Evolutionary conservation across 2,329 filamentous ascomycete genomes (phyloP).

Genomic region (Claviceps paspali): DNA sequence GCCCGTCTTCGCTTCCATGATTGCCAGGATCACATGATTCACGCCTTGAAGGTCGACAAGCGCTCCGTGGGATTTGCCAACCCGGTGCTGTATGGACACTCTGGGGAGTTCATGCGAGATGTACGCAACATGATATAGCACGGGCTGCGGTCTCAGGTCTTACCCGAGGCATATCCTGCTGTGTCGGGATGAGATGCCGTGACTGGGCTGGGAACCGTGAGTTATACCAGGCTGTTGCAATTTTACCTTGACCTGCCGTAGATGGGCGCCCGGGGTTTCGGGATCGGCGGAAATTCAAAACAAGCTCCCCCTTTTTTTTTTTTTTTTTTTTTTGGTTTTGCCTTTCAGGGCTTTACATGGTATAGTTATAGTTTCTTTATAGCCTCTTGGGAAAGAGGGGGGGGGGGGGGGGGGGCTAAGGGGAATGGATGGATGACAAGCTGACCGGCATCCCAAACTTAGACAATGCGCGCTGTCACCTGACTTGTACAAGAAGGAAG

Average conservation of each 20-base stretch:
- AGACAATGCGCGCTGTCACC: too few relatives aligned
- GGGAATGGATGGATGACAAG: too few relatives aligned
- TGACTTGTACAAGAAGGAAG: too few relatives aligned
- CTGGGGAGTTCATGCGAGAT: constrained; percentile 17
- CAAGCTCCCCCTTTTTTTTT: too few relatives aligned
- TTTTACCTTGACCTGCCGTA: background rate
- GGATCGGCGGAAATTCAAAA: too few relatives aligned
- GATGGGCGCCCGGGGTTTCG: too few relatives aligned
- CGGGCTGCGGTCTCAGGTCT: constrained; percentile 4
- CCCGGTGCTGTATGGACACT: constrained; percentile 38
- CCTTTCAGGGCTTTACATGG: too few relatives aligned
- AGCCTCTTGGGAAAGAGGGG: too few relatives aligned
- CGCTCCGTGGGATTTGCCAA: constrained; percentile 43
- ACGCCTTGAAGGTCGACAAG: constrained; percentile 35
- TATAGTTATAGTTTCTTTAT: too few relatives aligned
- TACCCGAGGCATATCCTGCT: constrained; percentile 1
- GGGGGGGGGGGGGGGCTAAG: too few relatives aligned
- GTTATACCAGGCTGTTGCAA: constrained; percentile 2
- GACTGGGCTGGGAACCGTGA: constrained; percentile 29
- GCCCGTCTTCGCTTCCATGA: constrained; percentile 45
- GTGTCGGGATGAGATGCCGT: constrained; percentile 19
- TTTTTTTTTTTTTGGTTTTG: too few relatives aligned
- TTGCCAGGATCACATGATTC: constrained; percentile 50
- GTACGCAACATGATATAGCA: constrained; percentile 4
- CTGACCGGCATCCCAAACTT: too few relatives aligned